phyloP scores from a whole-genome alignment of 1,139 yeast species.

The Taiozyma sp. region DNA sequence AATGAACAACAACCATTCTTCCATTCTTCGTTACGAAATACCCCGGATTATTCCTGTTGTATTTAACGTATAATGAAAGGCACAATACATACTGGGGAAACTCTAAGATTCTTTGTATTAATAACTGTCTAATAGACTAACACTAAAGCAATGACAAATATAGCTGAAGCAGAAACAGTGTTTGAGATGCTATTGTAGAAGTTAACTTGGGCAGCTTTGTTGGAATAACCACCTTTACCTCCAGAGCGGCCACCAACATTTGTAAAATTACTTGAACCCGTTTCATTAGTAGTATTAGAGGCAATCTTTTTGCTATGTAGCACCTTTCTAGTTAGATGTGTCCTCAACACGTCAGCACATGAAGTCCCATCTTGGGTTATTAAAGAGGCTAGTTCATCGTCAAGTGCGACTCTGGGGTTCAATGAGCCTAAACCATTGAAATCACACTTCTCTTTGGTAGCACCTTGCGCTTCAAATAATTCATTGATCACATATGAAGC shows the following conservation, averaged over 20 bases:
- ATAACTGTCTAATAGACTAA: background rate
- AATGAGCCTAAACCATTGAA: constrained; percentile 37
- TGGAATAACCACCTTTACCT: constrained; percentile 1
- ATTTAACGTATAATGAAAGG: background rate
- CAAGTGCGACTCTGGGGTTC: constrained; percentile 26
- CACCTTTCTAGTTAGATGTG: constrained; percentile 1
- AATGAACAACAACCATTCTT: background rate
- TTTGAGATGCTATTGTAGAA: constrained; percentile 14
- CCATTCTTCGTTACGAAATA: background rate
- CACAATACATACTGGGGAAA: background rate
- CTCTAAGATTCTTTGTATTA: background rate
- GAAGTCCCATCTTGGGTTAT: constrained; percentile 11
- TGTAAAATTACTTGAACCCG: background rate
- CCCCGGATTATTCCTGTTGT: background rate
- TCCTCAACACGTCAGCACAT: constrained; percentile 13
- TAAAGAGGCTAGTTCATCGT: constrained; percentile 17
- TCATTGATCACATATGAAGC: constrained; percentile 50
- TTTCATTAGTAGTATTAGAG: background rate
- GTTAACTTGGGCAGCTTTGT: constrained; percentile 9
- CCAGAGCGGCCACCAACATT: background rate
- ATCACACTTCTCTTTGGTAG: constrained; percentile 32
- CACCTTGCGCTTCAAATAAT: constrained; percentile 33
- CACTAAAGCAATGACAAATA: constrained; percentile 6
- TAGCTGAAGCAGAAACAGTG: constrained; percentile 8
- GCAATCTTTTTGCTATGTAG: background rate